phyloP scores from a whole-genome alignment of 495 filamentous ascomycete genomes.

The Podospora bellae-mahoneyi region DNA sequence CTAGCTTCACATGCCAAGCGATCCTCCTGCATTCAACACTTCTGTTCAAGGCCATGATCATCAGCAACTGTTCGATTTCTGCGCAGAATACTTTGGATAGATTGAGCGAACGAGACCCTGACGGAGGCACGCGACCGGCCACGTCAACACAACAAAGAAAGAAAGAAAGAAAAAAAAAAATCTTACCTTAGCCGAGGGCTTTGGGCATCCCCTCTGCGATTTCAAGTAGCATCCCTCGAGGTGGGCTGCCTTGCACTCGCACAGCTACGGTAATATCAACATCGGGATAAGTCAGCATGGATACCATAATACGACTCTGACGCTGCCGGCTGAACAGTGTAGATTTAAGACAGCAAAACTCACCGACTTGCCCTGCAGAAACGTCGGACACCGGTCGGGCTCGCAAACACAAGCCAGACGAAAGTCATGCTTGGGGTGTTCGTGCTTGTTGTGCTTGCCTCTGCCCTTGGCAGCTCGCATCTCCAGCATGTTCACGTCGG shows the following conservation, averaged over 20 bases:
- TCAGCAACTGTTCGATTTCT: neutral
- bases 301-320: neutral
- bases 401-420: constrained; percentile 16
- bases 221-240: constrained; percentile 18
- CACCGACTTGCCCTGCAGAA: constrained; percentile 19
- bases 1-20: neutral
- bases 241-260: constrained; percentile 19
- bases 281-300: neutral
- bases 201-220: constrained; percentile 21
- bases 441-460: constrained; percentile 11
- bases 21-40: neutral
- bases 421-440: constrained; percentile 17
- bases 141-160: neutral
- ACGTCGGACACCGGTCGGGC: constrained; percentile 17
- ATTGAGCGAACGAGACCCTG: neutral
- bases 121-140: neutral
- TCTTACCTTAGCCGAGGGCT: constrained; percentile 18
- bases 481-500: neutral
- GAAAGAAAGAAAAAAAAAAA: neutral
- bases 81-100: neutral
- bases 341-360: neutral
- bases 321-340: neutral
- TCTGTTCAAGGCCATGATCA: neutral
- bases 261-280: constrained; percentile 14
- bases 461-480: constrained; percentile 2